A percentile compares a stretch with the other conserved stretches of the same genome.
phyloP scores from a whole-genome alignment of 2,329 filamentous ascomycete species.

The Hymenoscyphus occultus region DNA sequence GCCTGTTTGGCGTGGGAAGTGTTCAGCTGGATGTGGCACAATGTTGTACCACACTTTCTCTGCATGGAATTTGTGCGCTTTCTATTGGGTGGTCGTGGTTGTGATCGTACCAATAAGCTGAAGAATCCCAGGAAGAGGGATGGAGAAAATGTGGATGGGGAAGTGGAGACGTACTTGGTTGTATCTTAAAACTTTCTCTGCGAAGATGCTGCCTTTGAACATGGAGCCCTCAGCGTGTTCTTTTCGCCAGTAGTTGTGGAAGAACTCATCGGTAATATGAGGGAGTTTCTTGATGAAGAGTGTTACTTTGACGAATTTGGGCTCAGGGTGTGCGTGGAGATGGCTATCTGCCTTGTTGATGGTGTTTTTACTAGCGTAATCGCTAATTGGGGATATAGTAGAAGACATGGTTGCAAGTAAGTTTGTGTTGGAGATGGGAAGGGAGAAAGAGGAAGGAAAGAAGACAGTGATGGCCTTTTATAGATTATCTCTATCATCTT shows the following conservation, averaged over 20 bases:
- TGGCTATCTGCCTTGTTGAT: background rate
- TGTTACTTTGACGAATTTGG: background rate
- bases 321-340: background rate
- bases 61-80: background rate
- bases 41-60: background rate
- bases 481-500: too few species aligned
- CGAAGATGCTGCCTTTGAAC: background rate
- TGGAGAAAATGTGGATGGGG: background rate
- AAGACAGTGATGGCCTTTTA: too few species aligned
- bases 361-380: background rate
- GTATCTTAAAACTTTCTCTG: background rate
- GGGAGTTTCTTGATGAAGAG: conserved; percentile 6
- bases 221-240: background rate
- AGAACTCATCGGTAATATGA: background rate
- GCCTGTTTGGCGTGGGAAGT: background rate
- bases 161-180: background rate
- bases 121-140: background rate
- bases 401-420: too few species aligned
- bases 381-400: too few species aligned
- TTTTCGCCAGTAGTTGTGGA: background rate
- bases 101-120: background rate
- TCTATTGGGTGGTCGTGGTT: background rate
- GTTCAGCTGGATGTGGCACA: background rate
- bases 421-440: too few species aligned
- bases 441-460: too few species aligned